Percentiles rank a stretch among this genome's conserved stretches.
Evolutionary conservation across 352 stramenopile species (phyloP).

Genomic region (Phytophthora macrochlamydospora): DNA sequence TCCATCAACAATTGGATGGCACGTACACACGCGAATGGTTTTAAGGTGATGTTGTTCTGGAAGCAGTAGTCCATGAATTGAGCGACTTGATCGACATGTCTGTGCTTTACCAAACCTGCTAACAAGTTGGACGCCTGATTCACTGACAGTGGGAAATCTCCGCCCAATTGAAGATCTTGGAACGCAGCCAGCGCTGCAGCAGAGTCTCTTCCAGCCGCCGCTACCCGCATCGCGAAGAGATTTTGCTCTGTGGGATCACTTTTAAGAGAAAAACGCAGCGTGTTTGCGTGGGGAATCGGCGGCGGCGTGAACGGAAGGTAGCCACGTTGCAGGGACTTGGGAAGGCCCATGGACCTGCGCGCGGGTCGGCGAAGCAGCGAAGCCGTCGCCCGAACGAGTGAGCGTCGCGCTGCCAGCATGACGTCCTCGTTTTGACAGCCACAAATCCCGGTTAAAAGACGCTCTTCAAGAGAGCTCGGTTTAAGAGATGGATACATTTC

Average conservation of each 20-base stretch:
- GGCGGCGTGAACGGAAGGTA: background rate
- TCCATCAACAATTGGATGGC: slow-evolving; percentile 4
- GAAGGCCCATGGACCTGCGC: too few relatives aligned
- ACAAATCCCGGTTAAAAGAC: too few relatives aligned
- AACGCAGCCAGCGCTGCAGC: background rate
- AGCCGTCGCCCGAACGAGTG: background rate
- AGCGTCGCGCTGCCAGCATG: background rate
- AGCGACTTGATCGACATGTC: slow-evolving; percentile 40
- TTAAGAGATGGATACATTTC: too few relatives aligned
- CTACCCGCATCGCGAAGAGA: background rate
- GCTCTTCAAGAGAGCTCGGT: background rate
- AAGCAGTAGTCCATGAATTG: slow-evolving; percentile 53
- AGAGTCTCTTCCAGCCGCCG: background rate
- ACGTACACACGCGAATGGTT: slow-evolving; percentile 32
- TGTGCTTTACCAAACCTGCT: slow-evolving; percentile 8
- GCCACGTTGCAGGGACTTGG: background rate
- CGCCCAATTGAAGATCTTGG: background rate
- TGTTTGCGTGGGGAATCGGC: background rate
- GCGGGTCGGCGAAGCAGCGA: background rate
- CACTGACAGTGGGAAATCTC: background rate
- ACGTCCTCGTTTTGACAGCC: too few relatives aligned
- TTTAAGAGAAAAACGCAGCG: background rate
- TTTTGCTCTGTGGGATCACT: background rate
- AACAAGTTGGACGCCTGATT: slow-evolving; percentile 9
- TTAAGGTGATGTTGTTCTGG: slow-evolving; percentile 49